Base-by-base conservation (phyloP, 495 filamentous ascomycete species). In the Barbatosphaeria neglecta region DNA sequence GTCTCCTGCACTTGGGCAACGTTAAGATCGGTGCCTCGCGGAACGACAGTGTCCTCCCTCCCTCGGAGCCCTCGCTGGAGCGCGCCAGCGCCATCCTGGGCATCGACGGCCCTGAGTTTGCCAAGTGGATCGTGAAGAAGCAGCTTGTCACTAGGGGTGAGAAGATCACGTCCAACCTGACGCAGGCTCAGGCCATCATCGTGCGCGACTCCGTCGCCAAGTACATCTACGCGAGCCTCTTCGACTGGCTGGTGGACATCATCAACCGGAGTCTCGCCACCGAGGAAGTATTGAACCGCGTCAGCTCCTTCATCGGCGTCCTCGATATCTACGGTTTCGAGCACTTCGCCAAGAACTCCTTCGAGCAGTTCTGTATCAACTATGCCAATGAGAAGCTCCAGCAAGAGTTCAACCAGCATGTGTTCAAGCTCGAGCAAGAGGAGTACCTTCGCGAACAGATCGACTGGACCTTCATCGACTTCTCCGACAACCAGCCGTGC, bases 241-340 rank as follows among this genome's bases (percentile, higher is more conserved):
- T 99, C 60, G 92, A 99, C 66, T 99, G 92, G 92, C 74, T 99
- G 25, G 92, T 99, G 13, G 90, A 96, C 51, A 87, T 79, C 45
- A 97, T 95, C 69, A 99, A 99, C 67, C 67, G 66, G 43, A 85
- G 89, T 54, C 74, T 99, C 47, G 90, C 92, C 10, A 87, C 89
- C 7, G 88, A 95, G 33, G 84, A 88, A 50, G 87, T 97, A 28
- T 64, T 95, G 22, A 78, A 69, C 54, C 77, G 83, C 28, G 87
- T 93, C 62, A 76, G 69, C 51, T 89, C 86, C n/a, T 99, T 99
- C 68, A 99, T 99, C 54, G 92, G 92, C 56, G 92, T 99, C 31
- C 79, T 99, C 45, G 92, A 99, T 86, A 99, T 99, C 54, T 99
- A 99, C 71, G 92, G 92, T 37, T 99, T 99, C 62, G 92, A 99